A percentile compares a stretch with the other conserved stretches of the same genome.
These are phyloP conservation scores for Trifolium fragiferum DNA, from an alignment of 306 rosid genomes.

Conservation along the genomic window DNA sequence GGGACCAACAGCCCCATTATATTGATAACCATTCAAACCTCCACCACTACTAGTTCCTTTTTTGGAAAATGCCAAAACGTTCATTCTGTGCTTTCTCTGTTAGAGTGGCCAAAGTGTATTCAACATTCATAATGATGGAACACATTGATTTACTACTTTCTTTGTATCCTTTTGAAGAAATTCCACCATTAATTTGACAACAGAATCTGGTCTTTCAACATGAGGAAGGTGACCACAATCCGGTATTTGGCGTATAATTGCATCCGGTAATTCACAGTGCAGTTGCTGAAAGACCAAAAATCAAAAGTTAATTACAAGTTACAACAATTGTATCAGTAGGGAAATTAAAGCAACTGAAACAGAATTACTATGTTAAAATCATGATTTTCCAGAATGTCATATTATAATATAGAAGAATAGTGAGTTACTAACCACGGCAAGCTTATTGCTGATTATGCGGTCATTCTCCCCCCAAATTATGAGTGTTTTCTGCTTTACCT, in stretches of 20 bases:
- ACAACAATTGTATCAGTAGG: neutral
- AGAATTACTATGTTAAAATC: slow-evolving; percentile 19
- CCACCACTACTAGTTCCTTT: slow-evolving; percentile 28
- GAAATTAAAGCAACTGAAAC: slow-evolving; percentile 24
- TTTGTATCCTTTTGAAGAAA: slow-evolving; percentile 56
- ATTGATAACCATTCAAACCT: slow-evolving; percentile 23
- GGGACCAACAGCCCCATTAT: neutral
- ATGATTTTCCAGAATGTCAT: neutral
- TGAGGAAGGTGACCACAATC: slow-evolving; percentile 91
- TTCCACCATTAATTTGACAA: slow-evolving; percentile 61
- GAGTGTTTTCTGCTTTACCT: slow-evolving; percentile 90
- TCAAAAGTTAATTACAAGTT: slow-evolving; percentile 20
- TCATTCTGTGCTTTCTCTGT: slow-evolving; percentile 23
- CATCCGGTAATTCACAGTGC: slow-evolving; percentile 81
- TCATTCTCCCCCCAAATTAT: slow-evolving; percentile 98
- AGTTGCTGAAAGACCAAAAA: slow-evolving; percentile 61
- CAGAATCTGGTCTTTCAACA: slow-evolving; percentile 72
- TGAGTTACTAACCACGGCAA: slow-evolving; percentile 76
- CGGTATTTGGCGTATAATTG: slow-evolving; percentile 69
- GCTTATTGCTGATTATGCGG: slow-evolving; percentile 74
- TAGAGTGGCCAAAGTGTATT: slow-evolving; percentile 27
- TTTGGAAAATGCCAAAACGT: slow-evolving; percentile 15
- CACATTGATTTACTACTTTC: slow-evolving; percentile 44
- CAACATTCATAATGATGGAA: slow-evolving; percentile 43
- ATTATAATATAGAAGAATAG: slow-evolving; percentile 20